Percentiles rank a stretch among this genome's conserved stretches.
phyloP scores from a whole-genome alignment of 495 filamentous ascomycete genomes.

The Echria macrotheca region DNA sequence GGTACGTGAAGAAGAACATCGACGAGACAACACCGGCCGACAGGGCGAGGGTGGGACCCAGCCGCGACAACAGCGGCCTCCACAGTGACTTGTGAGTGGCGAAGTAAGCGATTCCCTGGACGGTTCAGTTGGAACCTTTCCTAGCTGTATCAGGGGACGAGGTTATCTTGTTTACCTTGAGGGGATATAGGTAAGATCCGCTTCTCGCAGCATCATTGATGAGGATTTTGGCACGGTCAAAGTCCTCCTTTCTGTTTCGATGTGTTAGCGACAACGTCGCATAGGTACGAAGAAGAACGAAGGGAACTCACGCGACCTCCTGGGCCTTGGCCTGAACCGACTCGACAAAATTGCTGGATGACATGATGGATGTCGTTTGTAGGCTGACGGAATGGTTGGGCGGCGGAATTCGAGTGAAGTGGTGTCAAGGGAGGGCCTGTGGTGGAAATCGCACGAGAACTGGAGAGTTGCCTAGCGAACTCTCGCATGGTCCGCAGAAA shows the following conservation, averaged over 20 bases:
- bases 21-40: constrained; percentile 59
- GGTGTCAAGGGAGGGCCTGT: no score
- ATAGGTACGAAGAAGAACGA: background rate
- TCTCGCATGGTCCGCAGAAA: background rate
- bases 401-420: background rate
- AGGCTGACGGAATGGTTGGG: no score
- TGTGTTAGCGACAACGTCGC: no score
- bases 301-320: constrained; percentile 42
- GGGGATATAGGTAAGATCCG: constrained; percentile 76
- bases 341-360: constrained; percentile 23
- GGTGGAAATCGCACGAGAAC: no score
- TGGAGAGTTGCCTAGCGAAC: no score
- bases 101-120: constrained; percentile 73
- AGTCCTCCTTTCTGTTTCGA: constrained; percentile 48
- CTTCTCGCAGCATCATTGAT: constrained; percentile 62
- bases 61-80: constrained; percentile 63
- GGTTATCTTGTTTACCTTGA: constrained; percentile 54
- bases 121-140: background rate
- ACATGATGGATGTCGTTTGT: constrained; percentile 13
- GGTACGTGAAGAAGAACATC: constrained; percentile 86
- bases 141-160: background rate
- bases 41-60: constrained; percentile 64
- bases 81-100: constrained; percentile 55
- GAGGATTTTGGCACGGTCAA: constrained; percentile 46
- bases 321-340: constrained; percentile 40